Conservation (phyloP, 257 asterid genomes). For the Cordia subcordata region DNA sequence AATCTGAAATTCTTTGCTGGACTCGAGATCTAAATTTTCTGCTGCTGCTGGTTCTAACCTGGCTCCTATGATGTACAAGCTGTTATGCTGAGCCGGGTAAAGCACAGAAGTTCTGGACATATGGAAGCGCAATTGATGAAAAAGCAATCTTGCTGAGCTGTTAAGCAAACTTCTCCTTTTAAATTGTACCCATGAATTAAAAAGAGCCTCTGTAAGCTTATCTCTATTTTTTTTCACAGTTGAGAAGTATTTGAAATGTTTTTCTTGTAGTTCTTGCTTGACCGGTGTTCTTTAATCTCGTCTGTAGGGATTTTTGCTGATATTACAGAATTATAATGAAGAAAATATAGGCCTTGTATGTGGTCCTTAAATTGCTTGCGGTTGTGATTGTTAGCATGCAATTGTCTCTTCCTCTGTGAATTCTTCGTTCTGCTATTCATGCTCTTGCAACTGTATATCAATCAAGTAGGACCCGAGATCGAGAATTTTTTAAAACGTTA, state of each 20-base stretch:
- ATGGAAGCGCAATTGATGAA: not conserved
- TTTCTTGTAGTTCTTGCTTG: not conserved
- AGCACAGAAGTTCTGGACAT: slow-evolving; percentile 21
- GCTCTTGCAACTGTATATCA: no score
- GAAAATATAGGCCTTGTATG: no score
- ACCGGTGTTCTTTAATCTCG: not conserved
- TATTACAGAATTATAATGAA: no score
- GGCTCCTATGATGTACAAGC: slow-evolving; percentile 35
- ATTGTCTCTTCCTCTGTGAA: no score
- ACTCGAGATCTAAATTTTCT: slow-evolving; percentile 24
- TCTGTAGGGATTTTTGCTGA: no score
- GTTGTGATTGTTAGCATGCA: no score
- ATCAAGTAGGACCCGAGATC: no score
- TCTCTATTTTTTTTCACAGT: not conserved
- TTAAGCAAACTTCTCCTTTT: slow-evolving; percentile 15
- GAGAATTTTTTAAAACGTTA: no score
- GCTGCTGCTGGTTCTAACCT: slow-evolving; percentile 26
- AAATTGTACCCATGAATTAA: slow-evolving; percentile 1
- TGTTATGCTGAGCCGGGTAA: not conserved
- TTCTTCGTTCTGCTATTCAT: no score
- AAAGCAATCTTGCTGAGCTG: slow-evolving; percentile 2
- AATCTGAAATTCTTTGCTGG: slow-evolving; percentile 6
- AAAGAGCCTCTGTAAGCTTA: slow-evolving; percentile 5
- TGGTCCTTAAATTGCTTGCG: no score
- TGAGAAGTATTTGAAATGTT: not conserved